Evolutionary conservation across 2,329 filamentous ascomycete species (phyloP).

Genomic region (Graphilbum fragrans): DNA sequence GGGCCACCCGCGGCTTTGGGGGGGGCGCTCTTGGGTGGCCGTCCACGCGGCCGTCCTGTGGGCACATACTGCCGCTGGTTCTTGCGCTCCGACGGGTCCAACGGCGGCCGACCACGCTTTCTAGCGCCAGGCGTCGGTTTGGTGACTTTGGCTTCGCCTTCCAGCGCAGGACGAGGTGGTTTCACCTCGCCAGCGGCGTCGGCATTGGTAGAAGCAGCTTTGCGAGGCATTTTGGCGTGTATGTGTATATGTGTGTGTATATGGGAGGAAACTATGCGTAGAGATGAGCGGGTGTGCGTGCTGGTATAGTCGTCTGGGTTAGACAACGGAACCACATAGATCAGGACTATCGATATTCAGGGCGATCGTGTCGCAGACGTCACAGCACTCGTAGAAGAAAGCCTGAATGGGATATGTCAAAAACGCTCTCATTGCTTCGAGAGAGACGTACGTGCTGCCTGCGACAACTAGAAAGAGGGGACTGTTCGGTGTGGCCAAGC

Average conservation of each 20-base stretch:
- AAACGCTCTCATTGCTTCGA: too few species aligned
- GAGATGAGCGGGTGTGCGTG: too few species aligned
- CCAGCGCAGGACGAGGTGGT: slow-evolving; percentile 9
- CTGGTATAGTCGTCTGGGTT: too few species aligned
- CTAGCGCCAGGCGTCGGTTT: slow-evolving; percentile 9
- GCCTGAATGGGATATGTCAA: too few species aligned
- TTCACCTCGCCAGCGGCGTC: slow-evolving; percentile 1
- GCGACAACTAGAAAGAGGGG: too few species aligned
- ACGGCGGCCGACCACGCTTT: slow-evolving; percentile 13
- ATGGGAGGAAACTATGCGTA: neutral
- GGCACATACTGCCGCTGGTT: slow-evolving; percentile 11
- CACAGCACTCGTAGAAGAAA: too few species aligned
- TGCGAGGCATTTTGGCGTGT: slow-evolving; percentile 8
- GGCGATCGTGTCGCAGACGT: too few species aligned
- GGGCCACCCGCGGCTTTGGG: too few species aligned
- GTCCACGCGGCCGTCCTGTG: slow-evolving; percentile 13
- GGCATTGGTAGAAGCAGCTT: slow-evolving; percentile 3
- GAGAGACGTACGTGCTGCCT: too few species aligned
- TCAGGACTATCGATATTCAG: too few species aligned
- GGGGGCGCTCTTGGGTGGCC: slow-evolving; percentile 12
- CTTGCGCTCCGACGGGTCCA: slow-evolving; percentile 13
- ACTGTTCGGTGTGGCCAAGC: too few species aligned
- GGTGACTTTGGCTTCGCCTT: slow-evolving; percentile 11
- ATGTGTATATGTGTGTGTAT: neutral
- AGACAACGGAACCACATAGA: too few species aligned